These are phyloP conservation scores for Corymbia maculata DNA, from an alignment of 345 rosid genomes.

Conservation along the genomic window DNA sequence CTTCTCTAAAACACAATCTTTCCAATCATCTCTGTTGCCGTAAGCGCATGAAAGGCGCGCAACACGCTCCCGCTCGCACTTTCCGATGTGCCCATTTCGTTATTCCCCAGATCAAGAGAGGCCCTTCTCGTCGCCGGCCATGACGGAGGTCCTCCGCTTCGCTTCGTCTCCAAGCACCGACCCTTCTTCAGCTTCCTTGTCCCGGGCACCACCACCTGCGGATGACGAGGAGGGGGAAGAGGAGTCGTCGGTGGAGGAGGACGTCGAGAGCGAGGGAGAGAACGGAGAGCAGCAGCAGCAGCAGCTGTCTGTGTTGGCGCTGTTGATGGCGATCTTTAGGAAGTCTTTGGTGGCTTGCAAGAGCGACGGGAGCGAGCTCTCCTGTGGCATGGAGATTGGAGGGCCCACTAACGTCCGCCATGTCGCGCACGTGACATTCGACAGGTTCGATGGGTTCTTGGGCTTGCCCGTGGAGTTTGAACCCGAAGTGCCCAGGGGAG, in stretches of 20 bases:
- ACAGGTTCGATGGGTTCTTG: constrained; percentile 78
- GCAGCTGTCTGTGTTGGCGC: constrained; percentile 52
- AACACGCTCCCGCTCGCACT: not conserved
- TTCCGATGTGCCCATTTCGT: not conserved
- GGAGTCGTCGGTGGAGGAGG: constrained; percentile 11
- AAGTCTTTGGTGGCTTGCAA: constrained; percentile 62
- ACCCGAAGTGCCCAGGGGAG: constrained; percentile 70
- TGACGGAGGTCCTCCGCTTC: constrained; percentile 64
- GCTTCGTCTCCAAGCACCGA: constrained; percentile 14
- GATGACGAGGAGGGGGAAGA: not conserved
- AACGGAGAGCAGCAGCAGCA: constrained; percentile 15
- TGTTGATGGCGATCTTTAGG: constrained; percentile 45
- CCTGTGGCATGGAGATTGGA: constrained; percentile 68
- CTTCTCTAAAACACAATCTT: not conserved
- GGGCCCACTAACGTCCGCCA: constrained; percentile 70
- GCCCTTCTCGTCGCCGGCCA: constrained; percentile 35
- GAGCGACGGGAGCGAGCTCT: constrained; percentile 29
- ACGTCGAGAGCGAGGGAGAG: constrained; percentile 4
- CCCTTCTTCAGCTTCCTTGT: constrained; percentile 16
- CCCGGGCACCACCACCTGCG: constrained; percentile 3
- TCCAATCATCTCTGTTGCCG: not conserved
- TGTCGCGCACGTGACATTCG: constrained; percentile 87
- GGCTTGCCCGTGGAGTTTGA: constrained; percentile 86
- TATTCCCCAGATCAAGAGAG: not conserved
- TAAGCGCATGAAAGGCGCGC: not conserved